phyloP scores from a whole-genome alignment of 1,284 basidiomycete genomes.

The Apiotrichum montevideense region DNA sequence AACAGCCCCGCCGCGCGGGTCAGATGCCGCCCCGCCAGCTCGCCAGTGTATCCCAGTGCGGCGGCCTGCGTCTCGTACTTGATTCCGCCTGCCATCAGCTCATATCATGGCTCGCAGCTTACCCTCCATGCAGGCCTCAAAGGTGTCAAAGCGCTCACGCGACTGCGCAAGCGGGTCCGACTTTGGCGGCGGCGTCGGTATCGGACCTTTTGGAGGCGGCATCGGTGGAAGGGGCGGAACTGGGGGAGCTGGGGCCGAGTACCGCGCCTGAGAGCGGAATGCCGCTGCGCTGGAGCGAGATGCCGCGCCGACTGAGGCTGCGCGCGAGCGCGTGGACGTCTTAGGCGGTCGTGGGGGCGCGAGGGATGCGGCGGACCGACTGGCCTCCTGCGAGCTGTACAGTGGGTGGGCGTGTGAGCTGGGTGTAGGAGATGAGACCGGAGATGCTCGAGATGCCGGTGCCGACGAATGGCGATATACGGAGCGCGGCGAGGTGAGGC shows the following conservation, averaged over 20 bases:
- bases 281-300: too few relatives aligned
- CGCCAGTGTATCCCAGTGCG: constrained; percentile 32
- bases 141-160: constrained; percentile 16
- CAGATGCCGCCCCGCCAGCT: constrained; percentile 41
- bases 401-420: neutral
- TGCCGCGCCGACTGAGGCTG: neutral
- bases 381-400: neutral
- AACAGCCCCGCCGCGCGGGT: constrained; percentile 39
- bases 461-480: too few relatives aligned
- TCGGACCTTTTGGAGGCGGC: neutral
- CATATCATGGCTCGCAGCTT: constrained; percentile 6
- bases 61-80: constrained; percentile 40
- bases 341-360: neutral
- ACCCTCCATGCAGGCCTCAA: constrained; percentile 42
- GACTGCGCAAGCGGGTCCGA: constrained; percentile 5
- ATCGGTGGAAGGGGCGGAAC: neutral
- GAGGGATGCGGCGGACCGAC: neutral
- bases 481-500: too few relatives aligned
- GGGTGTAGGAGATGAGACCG: neutral
- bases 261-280: neutral
- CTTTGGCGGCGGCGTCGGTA: neutral
- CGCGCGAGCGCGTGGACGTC: neutral
- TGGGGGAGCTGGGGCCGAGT: neutral
- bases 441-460: too few relatives aligned
- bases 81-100: constrained; percentile 25